These are phyloP conservation scores for Telopea speciosissima DNA, from an alignment of 177 flowering plant genomes.

Conservation along the genomic window DNA sequence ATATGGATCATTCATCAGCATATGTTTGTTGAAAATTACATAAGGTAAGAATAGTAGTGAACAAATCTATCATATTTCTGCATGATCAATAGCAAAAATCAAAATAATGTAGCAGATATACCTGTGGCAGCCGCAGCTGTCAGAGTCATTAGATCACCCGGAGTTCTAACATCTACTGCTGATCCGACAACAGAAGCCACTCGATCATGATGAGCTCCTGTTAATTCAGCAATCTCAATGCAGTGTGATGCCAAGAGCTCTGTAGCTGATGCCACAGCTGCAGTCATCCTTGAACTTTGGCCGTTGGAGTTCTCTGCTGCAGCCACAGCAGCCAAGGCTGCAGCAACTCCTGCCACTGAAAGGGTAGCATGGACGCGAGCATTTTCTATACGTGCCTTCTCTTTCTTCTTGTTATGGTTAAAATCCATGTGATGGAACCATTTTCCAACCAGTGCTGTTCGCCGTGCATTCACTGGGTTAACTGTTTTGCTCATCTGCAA, in stretches of 20 bases:
- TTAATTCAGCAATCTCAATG: constrained; percentile 68
- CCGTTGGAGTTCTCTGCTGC: constrained; percentile 40
- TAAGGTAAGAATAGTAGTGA: neutral
- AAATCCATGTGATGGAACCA: constrained; percentile 71
- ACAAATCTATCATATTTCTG: neutral
- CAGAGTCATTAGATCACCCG: constrained; percentile 81
- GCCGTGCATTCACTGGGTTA: constrained; percentile 20
- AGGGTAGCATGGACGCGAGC: constrained; percentile 67
- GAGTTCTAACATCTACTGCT: constrained; percentile 60
- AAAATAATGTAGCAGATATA: constrained; percentile 19
- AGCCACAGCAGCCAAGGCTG: constrained; percentile 72
- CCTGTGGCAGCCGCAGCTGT: constrained; percentile 99
- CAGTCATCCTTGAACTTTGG: constrained; percentile 49
- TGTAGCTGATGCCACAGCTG: constrained; percentile 74
- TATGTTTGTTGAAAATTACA: neutral
- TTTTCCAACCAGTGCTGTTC: constrained; percentile 43
- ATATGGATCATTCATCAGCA: neutral
- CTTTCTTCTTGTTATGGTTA: constrained; percentile 48
- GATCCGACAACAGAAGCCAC: constrained; percentile 67
- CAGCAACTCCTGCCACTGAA: constrained; percentile 75
- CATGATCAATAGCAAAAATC: neutral
- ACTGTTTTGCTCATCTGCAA: constrained; percentile 37
- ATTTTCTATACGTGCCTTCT: constrained; percentile 54
- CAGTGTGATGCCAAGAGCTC: constrained; percentile 85
- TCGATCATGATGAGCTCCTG: constrained; percentile 65